Evolutionary conservation across 306 rosid species (phyloP).

Genomic region (Vigna hirtella): DNA sequence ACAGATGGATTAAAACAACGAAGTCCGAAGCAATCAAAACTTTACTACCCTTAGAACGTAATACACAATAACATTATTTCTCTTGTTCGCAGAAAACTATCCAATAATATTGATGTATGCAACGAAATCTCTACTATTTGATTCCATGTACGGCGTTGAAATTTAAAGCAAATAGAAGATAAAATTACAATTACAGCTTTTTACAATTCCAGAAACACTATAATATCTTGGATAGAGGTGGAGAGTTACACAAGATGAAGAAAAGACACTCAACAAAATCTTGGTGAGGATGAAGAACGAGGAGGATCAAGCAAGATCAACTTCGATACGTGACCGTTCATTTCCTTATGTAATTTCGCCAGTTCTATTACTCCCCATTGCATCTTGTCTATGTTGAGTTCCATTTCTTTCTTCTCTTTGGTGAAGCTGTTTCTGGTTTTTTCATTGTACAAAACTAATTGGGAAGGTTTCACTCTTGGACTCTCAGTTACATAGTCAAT

Average conservation of each 20-base stretch:
- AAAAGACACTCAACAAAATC: slow-evolving; percentile 59
- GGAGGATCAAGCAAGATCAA: slow-evolving; percentile 50
- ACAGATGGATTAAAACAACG: slow-evolving; percentile 4
- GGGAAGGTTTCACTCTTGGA: slow-evolving; percentile 43
- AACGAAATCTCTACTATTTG: slow-evolving; percentile 34
- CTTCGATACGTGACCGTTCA: slow-evolving; percentile 66
- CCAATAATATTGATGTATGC: slow-evolving; percentile 11
- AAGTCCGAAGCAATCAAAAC: background rate
- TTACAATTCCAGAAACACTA: slow-evolving; percentile 39
- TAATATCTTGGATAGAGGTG: background rate
- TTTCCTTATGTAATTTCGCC: slow-evolving; percentile 59
- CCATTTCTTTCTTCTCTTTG: slow-evolving; percentile 50
- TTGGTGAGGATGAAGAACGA: slow-evolving; percentile 56
- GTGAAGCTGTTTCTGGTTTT: slow-evolving; percentile 32
- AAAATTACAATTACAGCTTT: slow-evolving; percentile 30
- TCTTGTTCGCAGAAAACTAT: background rate
- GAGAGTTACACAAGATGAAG: slow-evolving; percentile 4
- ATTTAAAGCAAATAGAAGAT: slow-evolving; percentile 30
- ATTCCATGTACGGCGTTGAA: slow-evolving; percentile 29
- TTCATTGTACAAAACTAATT: slow-evolving; percentile 44
- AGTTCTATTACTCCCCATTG: slow-evolving; percentile 71
- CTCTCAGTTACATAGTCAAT: slow-evolving; percentile 37
- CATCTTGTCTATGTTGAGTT: slow-evolving; percentile 58
- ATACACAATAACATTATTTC: background rate
- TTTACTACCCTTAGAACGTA: background rate